phyloP scores from a whole-genome alignment of 805 yeast species.

The Isabelozyma gotoi region DNA sequence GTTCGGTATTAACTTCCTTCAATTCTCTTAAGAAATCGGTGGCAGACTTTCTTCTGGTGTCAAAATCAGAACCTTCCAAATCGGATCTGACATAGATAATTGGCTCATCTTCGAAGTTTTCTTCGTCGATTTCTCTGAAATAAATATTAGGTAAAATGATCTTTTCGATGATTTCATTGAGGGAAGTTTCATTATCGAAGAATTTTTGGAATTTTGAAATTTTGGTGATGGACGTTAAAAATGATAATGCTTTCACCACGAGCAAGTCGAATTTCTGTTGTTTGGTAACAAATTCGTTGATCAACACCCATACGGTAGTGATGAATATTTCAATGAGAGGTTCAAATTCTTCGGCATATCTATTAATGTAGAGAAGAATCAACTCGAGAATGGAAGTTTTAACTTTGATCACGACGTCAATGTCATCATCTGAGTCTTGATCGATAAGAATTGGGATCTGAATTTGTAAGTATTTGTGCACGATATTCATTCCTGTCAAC shows the following conservation, averaged over 20 bases:
- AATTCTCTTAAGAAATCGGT: conserved; percentile 88
- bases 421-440: conserved; percentile 63
- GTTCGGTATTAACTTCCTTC: conserved; percentile 71
- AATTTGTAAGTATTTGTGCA: conserved; percentile 78
- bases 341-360: conserved; percentile 92
- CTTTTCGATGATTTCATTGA: conserved; percentile 76
- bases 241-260: conserved; percentile 76
- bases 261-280: conserved; percentile 82
- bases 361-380: conserved; percentile 78
- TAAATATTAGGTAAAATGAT: conserved; percentile 87
- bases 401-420: conserved; percentile 66
- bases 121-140: conserved; percentile 85
- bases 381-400: conserved; percentile 84
- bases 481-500: conserved; percentile 69
- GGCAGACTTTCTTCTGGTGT: conserved; percentile 89
- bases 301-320: conserved; percentile 76
- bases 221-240: conserved; percentile 78
- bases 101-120: conserved; percentile 95
- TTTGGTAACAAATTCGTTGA: conserved; percentile 58
- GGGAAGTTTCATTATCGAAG: conserved; percentile 55
- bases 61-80: conserved; percentile 91
- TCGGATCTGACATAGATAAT: conserved; percentile 90
- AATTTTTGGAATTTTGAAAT: conserved; percentile 65
- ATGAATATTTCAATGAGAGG: conserved; percentile 74
- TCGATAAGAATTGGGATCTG: conserved; percentile 52